phyloP scores from a whole-genome alignment of 345 rosid species.

The Passiflora organensis region DNA sequence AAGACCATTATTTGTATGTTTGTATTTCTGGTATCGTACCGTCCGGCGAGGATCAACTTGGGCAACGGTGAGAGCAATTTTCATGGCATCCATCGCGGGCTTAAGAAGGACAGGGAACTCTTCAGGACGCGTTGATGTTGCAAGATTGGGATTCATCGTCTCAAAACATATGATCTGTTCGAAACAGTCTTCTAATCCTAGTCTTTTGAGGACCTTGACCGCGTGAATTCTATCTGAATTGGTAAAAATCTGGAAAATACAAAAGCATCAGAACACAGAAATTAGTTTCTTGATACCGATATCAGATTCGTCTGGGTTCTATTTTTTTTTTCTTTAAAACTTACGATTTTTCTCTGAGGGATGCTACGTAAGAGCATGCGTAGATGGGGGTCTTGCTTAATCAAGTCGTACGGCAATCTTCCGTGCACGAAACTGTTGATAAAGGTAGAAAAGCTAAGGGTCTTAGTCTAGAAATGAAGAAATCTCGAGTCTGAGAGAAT shows the following conservation, averaged over 20 bases:
- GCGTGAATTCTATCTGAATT: slow-evolving; percentile 90
- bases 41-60: slow-evolving; percentile 61
- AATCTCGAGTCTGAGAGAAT: no score
- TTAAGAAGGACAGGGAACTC: slow-evolving; percentile 72
- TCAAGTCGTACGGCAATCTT: slow-evolving; percentile 76
- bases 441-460: not conserved
- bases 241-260: slow-evolving; percentile 56
- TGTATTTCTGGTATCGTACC: slow-evolving; percentile 19
- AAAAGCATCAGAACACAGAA: not conserved
- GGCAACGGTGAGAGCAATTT: slow-evolving; percentile 56
- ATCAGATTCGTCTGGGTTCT: no score
- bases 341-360: slow-evolving; percentile 64
- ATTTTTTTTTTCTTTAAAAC: slow-evolving; percentile 8
- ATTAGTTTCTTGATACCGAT: not conserved
- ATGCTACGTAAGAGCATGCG: slow-evolving; percentile 58
- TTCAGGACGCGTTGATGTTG: slow-evolving; percentile 54
- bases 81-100: slow-evolving; percentile 76
- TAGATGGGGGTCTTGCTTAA: slow-evolving; percentile 59
- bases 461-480: not conserved
- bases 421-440: slow-evolving; percentile 83
- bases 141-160: slow-evolving; percentile 77
- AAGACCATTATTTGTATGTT: not conserved
- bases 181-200: slow-evolving; percentile 74
- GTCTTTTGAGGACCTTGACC: slow-evolving; percentile 37
- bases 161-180: slow-evolving; percentile 82